Conservation (phyloP, 495 filamentous ascomycete species). For the Penicillium coprophilum region DNA sequence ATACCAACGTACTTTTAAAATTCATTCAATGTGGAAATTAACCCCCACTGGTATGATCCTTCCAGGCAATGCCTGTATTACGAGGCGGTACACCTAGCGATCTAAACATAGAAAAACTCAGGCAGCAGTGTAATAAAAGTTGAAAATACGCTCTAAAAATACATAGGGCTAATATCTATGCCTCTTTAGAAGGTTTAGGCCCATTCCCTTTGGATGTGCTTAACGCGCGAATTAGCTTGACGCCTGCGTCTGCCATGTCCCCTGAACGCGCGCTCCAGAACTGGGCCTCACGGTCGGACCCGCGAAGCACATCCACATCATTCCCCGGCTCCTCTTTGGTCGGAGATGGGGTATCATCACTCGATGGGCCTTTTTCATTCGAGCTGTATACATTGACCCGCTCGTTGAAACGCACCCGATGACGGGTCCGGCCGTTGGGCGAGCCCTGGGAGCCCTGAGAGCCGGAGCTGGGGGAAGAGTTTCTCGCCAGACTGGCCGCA, state of each 20-base stretch:
- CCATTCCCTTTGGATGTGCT: constrained; percentile 13
- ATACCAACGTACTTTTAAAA: neutral
- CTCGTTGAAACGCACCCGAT: constrained; percentile 42
- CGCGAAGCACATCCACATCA: constrained; percentile 29
- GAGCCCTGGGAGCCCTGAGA: constrained; percentile 9
- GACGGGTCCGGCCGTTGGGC: constrained; percentile 24
- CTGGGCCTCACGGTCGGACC: constrained; percentile 30
- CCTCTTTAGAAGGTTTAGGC: constrained; percentile 18
- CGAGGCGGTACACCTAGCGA: neutral
- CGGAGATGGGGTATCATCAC: constrained; percentile 21
- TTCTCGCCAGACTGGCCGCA: constrained; percentile 29
- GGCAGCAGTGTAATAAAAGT: neutral
- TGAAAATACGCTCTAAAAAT: constrained; percentile 3
- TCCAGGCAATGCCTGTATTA: neutral
- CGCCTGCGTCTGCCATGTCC: constrained; percentile 36
- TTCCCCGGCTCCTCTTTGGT: constrained; percentile 21
- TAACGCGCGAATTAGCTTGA: constrained; percentile 41
- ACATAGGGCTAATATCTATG: constrained; percentile 10
- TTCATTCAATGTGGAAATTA: neutral
- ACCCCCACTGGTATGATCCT: neutral
- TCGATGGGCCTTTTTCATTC: constrained; percentile 12
- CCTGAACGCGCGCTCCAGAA: constrained; percentile 35
- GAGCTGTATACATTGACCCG: constrained; percentile 38
- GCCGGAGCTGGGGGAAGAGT: constrained; percentile 10
- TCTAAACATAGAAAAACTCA: neutral